Conservation (phyloP, 768 basidiomycete genomes). For the Pisolithus microcarpus region DNA sequence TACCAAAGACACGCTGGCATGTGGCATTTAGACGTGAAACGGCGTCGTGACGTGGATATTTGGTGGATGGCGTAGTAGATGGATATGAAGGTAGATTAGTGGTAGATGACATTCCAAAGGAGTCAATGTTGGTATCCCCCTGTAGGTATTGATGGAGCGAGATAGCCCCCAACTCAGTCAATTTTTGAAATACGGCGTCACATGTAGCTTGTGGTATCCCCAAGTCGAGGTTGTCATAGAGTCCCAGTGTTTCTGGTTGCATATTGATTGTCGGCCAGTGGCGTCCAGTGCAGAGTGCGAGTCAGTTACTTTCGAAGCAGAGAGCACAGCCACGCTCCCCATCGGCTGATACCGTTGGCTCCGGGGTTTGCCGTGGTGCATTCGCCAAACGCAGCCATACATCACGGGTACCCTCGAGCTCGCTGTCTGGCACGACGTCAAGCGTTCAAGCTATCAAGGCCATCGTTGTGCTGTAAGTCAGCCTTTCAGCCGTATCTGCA, state of each 20-base stretch:
- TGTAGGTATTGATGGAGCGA: constrained; percentile 22
- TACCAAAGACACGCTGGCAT: constrained; percentile 38
- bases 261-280: too few species aligned
- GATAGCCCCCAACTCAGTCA: constrained; percentile 23
- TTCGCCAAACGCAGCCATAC: too few species aligned
- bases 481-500: too few species aligned
- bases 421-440: too few species aligned
- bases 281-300: too few species aligned
- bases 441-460: too few species aligned
- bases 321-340: too few species aligned
- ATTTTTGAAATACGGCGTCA: constrained; percentile 18
- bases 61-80: not conserved
- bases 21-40: constrained; percentile 36
- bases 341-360: too few species aligned
- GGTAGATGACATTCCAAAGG: not conserved
- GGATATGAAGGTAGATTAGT: not conserved
- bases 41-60: constrained; percentile 11
- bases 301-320: too few species aligned
- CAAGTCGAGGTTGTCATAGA: not conserved
- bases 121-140: not conserved
- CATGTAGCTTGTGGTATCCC: constrained; percentile 10
- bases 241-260: not conserved
- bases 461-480: not conserved
- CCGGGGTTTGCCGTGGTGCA: too few species aligned
- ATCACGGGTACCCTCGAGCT: too few species aligned